phyloP scores from a whole-genome alignment of 139 green algal genomes.

The Chlorella sp. region DNA sequence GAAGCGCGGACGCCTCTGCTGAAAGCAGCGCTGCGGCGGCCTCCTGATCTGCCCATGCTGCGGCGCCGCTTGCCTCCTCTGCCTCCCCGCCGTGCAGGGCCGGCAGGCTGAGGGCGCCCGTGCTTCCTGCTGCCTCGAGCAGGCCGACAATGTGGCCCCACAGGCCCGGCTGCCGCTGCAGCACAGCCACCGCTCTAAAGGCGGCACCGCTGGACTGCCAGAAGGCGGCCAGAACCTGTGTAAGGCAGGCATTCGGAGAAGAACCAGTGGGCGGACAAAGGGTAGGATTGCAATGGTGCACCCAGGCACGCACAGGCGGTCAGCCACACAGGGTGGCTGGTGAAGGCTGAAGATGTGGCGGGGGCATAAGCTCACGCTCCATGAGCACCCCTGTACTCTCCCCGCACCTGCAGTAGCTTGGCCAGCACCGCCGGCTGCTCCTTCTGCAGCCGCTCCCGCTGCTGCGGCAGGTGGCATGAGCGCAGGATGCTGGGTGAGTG shows the following conservation, averaged over 20 bases:
- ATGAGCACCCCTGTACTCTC: background rate
- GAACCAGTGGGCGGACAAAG: background rate
- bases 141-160: slow-evolving; percentile 46
- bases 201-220: slow-evolving; percentile 55
- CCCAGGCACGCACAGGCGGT: background rate
- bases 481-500: no score
- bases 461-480: background rate
- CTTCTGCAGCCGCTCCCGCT: slow-evolving; percentile 15
- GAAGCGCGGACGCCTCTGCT: slow-evolving; percentile 45
- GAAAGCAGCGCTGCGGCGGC: slow-evolving; percentile 30
- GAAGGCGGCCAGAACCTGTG: slow-evolving; percentile 49
- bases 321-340: background rate
- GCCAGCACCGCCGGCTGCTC: slow-evolving; percentile 51
- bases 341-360: no score
- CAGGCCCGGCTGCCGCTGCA: slow-evolving; percentile 49
- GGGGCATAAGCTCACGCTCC: no score
- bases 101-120: background rate
- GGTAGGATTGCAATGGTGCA: background rate
- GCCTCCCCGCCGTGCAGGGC: background rate
- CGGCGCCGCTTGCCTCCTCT: background rate
- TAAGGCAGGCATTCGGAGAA: background rate
- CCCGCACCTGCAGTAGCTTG: slow-evolving; percentile 38
- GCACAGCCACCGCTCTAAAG: slow-evolving; percentile 45
- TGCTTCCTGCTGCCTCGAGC: background rate
- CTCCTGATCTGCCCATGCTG: background rate